Base-by-base conservation (phyloP, 495 filamentous ascomycete genomes). In the Collariella sp. region DNA sequence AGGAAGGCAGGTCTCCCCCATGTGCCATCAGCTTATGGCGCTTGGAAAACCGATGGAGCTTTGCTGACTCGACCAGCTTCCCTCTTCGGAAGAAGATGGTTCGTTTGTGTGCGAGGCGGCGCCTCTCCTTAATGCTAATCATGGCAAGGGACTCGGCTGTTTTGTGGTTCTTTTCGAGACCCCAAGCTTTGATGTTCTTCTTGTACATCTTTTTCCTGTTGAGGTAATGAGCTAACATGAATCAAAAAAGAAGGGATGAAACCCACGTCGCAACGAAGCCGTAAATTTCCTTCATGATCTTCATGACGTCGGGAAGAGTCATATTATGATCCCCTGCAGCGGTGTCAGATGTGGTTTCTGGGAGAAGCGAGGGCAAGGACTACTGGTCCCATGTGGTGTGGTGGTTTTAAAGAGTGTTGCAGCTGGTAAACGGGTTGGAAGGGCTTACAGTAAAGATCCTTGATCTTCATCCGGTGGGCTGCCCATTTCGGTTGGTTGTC, bases 201-300 rank as follows among this genome's bases (percentile, higher is more conserved):
- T 70, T 68, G 58, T 66, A 69, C 48, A 59, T 61, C 34, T 64
- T 64, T 7, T 48, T 34, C 0, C 67, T 69, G 41, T 7, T 5
- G 7, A 11, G 4, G 1, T 3, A 7, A 43, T 65, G n/a, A 58
- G 48, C 6, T 13, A 12, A 34, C 16, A 4, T 18, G 13, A 22
- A 33, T 0, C 15, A 5, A 23, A 26, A 7, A 18, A 3, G n/a
- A 18, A 19, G 29, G 18, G 9, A 24, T 12, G 7, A 9, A 16
- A 39, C 53, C 12, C 51, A 69, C 68, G 48, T 61, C 2, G 61
- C 66, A 0, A 15, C 16, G 9, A 70, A 64, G 12, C 43, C 49
- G 31, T 66, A 13, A 1, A 47, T 23, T 1, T 31, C 16, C 2
- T 41, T 24, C 67, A 70, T 66, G 0, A 41, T 53, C 19, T 58